phyloP scores from a whole-genome alignment of 306 rosid genomes.

The Trifolium repens region DNA sequence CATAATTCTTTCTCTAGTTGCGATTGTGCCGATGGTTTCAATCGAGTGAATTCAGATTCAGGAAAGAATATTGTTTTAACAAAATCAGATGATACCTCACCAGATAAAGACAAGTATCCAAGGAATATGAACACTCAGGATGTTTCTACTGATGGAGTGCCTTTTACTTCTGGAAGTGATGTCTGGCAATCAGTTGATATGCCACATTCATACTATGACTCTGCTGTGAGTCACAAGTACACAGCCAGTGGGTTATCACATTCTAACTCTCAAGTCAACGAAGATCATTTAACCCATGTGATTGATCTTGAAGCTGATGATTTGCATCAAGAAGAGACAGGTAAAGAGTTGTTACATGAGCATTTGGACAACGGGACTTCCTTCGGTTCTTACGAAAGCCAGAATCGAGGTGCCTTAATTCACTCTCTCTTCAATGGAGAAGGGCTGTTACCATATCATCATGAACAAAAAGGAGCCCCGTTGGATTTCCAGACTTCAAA shows the following conservation, averaged over 20 bases:
- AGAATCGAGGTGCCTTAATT: constrained; percentile 69
- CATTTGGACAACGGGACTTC: constrained; percentile 59
- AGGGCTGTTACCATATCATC: constrained; percentile 63
- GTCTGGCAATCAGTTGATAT: constrained; percentile 67
- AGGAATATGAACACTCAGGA: constrained; percentile 51
- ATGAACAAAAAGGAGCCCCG: constrained; percentile 62
- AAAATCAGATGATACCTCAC: constrained; percentile 33
- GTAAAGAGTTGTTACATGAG: constrained; percentile 56
- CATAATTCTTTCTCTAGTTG: constrained; percentile 45
- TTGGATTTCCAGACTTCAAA: constrained; percentile 62
- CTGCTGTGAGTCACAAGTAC: constrained; percentile 61
- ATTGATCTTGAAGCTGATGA: constrained; percentile 68
- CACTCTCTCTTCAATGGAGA: constrained; percentile 75
- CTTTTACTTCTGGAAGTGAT: constrained; percentile 56
- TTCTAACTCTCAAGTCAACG: constrained; percentile 55
- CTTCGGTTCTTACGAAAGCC: constrained; percentile 69
- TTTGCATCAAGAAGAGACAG: constrained; percentile 54
- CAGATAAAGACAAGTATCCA: constrained; percentile 44
- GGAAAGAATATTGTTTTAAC: constrained; percentile 43
- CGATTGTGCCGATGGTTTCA: constrained; percentile 43
- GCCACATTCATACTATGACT: constrained; percentile 72
- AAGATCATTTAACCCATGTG: constrained; percentile 48
- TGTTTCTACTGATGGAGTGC: constrained; percentile 48
- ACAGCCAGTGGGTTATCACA: constrained; percentile 55
- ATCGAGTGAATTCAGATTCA: constrained; percentile 43